phyloP scores from a whole-genome alignment of 371 early-diverging fungal genomes.

The Choanephora cucurbitarum region DNA sequence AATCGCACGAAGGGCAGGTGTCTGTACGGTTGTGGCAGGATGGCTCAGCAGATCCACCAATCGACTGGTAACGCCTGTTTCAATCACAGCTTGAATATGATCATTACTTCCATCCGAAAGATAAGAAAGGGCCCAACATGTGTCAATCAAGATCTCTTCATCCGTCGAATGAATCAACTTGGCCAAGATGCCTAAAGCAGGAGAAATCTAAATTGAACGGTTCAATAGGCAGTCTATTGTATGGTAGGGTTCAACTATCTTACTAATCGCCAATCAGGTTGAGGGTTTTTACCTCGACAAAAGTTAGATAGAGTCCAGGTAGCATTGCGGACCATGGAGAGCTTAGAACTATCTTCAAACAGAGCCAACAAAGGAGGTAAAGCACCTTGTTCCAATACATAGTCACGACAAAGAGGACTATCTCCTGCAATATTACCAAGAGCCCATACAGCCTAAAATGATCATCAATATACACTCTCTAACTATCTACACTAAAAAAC shows the following conservation, averaged over 20 bases:
- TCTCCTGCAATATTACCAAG: slow-evolving; percentile 99
- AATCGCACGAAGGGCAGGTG: slow-evolving; percentile 97
- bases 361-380: slow-evolving; percentile 83
- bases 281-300: slow-evolving; percentile 98
- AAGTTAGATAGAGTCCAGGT: slow-evolving; percentile 99
- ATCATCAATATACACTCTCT: background rate
- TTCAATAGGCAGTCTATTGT: slow-evolving; percentile 1
- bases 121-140: slow-evolving; percentile 99
- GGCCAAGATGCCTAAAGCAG: slow-evolving; percentile 85
- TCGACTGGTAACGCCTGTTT: slow-evolving; percentile 88
- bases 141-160: slow-evolving; percentile 95
- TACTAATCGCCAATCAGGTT: slow-evolving; percentile 88
- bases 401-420: slow-evolving; percentile 93
- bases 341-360: slow-evolving; percentile 81
- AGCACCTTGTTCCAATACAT: slow-evolving; percentile 86
- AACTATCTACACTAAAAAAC: slow-evolving; percentile 1
- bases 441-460: slow-evolving; percentile 96
- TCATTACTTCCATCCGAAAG: slow-evolving; percentile 95
- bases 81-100: slow-evolving; percentile 95
- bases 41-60: slow-evolving; percentile 91
- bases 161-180: slow-evolving; percentile 89
- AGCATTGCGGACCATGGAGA: slow-evolving; percentile 96
- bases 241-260: slow-evolving; percentile 9
- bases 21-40: slow-evolving; percentile 86
- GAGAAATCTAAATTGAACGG: slow-evolving; percentile 66